Conservation (phyloP, 192 early-diverging fungal species). For the Linnemannia schmuckeri region DNA sequence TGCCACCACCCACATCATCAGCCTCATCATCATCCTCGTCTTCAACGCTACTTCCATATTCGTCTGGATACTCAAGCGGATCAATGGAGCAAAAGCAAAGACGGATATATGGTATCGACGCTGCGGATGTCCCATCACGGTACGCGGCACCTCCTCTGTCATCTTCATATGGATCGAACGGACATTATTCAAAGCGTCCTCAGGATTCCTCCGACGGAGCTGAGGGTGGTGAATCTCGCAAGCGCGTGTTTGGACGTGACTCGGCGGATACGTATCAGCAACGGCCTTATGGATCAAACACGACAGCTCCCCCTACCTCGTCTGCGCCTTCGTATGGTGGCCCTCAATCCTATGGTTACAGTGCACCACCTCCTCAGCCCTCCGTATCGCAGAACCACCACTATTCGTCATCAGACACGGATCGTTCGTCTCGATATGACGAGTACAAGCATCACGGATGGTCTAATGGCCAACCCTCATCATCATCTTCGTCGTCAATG, state of each 20-base stretch:
- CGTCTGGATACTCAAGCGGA: conserved; percentile 21
- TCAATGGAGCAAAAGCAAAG: conserved; percentile 18
- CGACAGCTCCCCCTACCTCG: neutral
- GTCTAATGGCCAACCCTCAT: neutral
- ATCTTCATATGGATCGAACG: conserved; percentile 27
- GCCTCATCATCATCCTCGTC: conserved; percentile 5
- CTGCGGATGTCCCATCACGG: conserved; percentile 31
- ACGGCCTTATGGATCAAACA: conserved; percentile 17
- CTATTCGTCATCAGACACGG: conserved; percentile 6
- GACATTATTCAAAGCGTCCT: conserved; percentile 34
- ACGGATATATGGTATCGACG: conserved; percentile 50
- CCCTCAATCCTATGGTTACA: conserved; percentile 31
- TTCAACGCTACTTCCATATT: neutral
- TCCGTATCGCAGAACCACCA: conserved; percentile 15
- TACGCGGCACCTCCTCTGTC: conserved; percentile 29
- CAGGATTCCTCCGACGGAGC: conserved; percentile 23
- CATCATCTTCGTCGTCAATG: neutral
- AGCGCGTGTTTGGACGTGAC: conserved; percentile 19
- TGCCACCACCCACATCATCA: conserved; percentile 11
- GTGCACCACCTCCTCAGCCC: conserved; percentile 9
- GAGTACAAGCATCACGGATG: conserved; percentile 36
- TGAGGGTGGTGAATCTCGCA: conserved; percentile 22
- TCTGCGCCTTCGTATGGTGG: conserved; percentile 17
- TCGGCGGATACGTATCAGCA: conserved; percentile 1
- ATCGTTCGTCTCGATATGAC: conserved; percentile 22